Base-by-base conservation (phyloP, 345 rosid genomes). In the Salix koriyanagi region DNA sequence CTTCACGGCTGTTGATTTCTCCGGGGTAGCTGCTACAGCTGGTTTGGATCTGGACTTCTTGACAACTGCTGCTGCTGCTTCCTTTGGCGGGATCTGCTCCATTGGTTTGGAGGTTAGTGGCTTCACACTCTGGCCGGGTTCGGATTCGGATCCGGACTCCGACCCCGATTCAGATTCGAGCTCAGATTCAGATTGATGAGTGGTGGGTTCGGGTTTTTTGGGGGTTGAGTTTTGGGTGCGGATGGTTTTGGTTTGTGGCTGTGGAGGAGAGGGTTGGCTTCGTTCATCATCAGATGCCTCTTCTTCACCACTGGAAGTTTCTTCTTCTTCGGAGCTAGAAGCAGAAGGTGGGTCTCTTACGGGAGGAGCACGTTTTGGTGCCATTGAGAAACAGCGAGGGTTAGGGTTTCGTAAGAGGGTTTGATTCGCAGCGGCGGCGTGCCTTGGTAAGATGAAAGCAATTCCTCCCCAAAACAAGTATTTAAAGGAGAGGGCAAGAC, bases 361-460 rank as follows among this genome's bases (percentile, higher is more conserved):
- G 7, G 84, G 85, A 60, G 79, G 56, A 1, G 72, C 23, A 0
- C 82, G 79, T 48, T 81, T 86, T 1, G 85, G 85, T 13, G 86
- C 79, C 88, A 86, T 81, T 14, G 65, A 13, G 16, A 8, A 23
- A 44, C 16, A 13, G 36, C 12, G 7, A 42, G 3, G 12, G 44
- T 12, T 28, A 74, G 69, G 58, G 44, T n/a, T 46, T 56, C 10
- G 16, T 4, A 25, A 44, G 56, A 41, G 60, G 28, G 37, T 44
- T 67, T 36, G 71, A n/a, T n/a, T 58, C 1, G 26, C 13, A 0
- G 28, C 37, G 7, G 37, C 37, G 7, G 1, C 7, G 37, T 36
- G 37, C 7, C 37, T 36, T 36, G 37, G 37, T 0, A 1, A 36
- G 37, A 5, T 0, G 37, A 36, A 5, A 5, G 37, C 37, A 7